A percentile compares a stretch with the other conserved stretches of the same genome.
Conservation (phyloP, 768 basidiomycete species). For the Amanita inopinata region DNA sequence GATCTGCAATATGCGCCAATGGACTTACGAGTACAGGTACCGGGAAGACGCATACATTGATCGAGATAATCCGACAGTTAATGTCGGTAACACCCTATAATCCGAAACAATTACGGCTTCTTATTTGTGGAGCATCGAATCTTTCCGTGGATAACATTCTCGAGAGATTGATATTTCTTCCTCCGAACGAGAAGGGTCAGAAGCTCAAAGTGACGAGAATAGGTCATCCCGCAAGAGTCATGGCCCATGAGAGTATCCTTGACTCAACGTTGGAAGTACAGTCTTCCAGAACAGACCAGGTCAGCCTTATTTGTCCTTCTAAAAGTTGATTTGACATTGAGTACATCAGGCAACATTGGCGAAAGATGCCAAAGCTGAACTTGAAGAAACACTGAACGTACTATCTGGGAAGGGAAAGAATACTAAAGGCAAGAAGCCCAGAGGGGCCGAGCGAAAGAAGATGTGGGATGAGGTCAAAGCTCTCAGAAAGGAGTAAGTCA, state of each 20-base stretch:
- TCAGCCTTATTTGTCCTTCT: slow-evolving; percentile 11
- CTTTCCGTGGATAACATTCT: slow-evolving; percentile 95
- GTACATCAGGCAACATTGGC: slow-evolving; percentile 59
- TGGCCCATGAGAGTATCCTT: slow-evolving; percentile 57
- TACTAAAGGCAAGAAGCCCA: slow-evolving; percentile 58
- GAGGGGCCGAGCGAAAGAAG: slow-evolving; percentile 68
- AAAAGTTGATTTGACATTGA: slow-evolving; percentile 7
- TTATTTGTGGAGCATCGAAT: slow-evolving; percentile 92
- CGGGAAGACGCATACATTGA: slow-evolving; percentile 92
- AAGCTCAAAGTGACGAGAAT: slow-evolving; percentile 71
- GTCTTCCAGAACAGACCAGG: slow-evolving; percentile 65
- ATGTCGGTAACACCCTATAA: slow-evolving; percentile 37
- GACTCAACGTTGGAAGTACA: slow-evolving; percentile 67
- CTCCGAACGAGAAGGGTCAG: slow-evolving; percentile 35
- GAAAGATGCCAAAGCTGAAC: slow-evolving; percentile 82
- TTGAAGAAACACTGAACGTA: slow-evolving; percentile 55
- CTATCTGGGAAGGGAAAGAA: slow-evolving; percentile 70
- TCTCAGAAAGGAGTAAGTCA: slow-evolving; percentile 77
- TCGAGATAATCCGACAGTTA: slow-evolving; percentile 87
- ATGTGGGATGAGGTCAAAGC: slow-evolving; percentile 83
- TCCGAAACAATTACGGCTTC: slow-evolving; percentile 48
- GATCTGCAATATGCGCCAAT: neutral
- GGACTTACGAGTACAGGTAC: slow-evolving; percentile 40
- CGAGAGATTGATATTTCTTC: slow-evolving; percentile 66
- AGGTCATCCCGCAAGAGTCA: slow-evolving; percentile 92